These are phyloP conservation scores for Hyphopichia pseudoburtonii DNA, from an alignment of 1,139 yeast species.

Conservation along the genomic window DNA sequence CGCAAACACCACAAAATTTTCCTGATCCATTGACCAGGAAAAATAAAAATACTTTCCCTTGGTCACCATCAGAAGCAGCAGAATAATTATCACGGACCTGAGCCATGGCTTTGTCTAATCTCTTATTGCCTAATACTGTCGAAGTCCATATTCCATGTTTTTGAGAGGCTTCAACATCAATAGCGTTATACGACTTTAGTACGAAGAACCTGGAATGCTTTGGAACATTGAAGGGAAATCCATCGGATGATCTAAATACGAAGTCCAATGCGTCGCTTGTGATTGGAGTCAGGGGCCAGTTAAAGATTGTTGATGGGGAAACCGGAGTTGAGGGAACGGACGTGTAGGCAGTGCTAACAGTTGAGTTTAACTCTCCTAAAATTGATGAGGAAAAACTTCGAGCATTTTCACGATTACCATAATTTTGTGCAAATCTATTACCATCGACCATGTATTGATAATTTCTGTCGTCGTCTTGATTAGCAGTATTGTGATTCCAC, in stretches of 20 bases:
- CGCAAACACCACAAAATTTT: conserved; percentile 62
- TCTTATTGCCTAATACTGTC: conserved; percentile 54
- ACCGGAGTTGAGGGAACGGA: too few species aligned
- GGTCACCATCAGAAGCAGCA: conserved; percentile 6
- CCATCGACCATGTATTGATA: too few species aligned
- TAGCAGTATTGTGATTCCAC: too few species aligned
- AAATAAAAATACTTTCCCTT: conserved; percentile 43
- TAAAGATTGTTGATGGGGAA: too few species aligned
- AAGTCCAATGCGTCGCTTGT: too few species aligned
- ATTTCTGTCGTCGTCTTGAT: too few species aligned
- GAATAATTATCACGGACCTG: conserved; percentile 9
- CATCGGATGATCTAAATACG: not conserved
- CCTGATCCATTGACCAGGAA: conserved; percentile 64
- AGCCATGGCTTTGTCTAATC: conserved; percentile 39
- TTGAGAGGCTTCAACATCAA: conserved; percentile 52
- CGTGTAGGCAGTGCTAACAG: too few species aligned
- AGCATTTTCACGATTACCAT: too few species aligned
- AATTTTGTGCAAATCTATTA: too few species aligned
- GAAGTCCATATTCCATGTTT: conserved; percentile 58
- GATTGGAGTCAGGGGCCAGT: too few species aligned
- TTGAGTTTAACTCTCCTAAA: too few species aligned
- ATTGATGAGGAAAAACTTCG: too few species aligned
- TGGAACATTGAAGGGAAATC: conserved; percentile 11
- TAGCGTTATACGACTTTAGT: conserved; percentile 51
- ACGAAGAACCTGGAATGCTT: conserved; percentile 47